These are phyloP conservation scores for Pleurotus eryngii DNA, from an alignment of 768 basidiomycete species.

Conservation along the genomic window DNA sequence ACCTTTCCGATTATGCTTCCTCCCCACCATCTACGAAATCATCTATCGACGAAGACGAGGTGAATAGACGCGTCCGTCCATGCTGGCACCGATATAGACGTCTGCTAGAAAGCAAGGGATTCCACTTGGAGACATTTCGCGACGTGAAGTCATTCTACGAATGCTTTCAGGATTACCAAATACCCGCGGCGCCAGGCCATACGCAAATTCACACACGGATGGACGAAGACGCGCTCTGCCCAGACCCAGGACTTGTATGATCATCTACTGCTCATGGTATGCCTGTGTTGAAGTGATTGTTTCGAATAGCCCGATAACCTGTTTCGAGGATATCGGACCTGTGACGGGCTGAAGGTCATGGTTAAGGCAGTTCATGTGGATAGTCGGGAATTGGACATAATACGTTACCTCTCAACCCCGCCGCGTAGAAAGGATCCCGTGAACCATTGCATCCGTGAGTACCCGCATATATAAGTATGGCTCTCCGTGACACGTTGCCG, in stretches of 20 bases:
- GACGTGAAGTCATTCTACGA: slow-evolving; percentile 61
- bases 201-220: slow-evolving; percentile 23
- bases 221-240: slow-evolving; percentile 61
- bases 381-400: slow-evolving; percentile 62
- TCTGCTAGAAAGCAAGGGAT: slow-evolving; percentile 48
- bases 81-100: slow-evolving; percentile 57
- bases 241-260: slow-evolving; percentile 69
- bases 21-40: slow-evolving; percentile 46
- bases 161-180: slow-evolving; percentile 18
- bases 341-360: slow-evolving; percentile 52
- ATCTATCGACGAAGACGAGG: slow-evolving; percentile 55
- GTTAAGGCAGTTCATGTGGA: slow-evolving; percentile 64
- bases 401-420: slow-evolving; percentile 52
- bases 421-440: slow-evolving; percentile 53
- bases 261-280: neutral
- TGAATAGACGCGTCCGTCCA: slow-evolving; percentile 57
- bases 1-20: slow-evolving; percentile 24
- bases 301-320: slow-evolving; percentile 59
- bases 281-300: slow-evolving; percentile 8
- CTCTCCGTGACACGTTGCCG: slow-evolving; percentile 1
- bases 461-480: slow-evolving; percentile 1
- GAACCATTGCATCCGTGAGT: slow-evolving; percentile 78
- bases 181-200: slow-evolving; percentile 19
- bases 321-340: slow-evolving; percentile 59
- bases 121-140: slow-evolving; percentile 63